A percentile compares a stretch with the other conserved stretches of the same genome.
phyloP scores from a whole-genome alignment of 371 early-diverging fungal species.

The Apophysomyces elegans region DNA sequence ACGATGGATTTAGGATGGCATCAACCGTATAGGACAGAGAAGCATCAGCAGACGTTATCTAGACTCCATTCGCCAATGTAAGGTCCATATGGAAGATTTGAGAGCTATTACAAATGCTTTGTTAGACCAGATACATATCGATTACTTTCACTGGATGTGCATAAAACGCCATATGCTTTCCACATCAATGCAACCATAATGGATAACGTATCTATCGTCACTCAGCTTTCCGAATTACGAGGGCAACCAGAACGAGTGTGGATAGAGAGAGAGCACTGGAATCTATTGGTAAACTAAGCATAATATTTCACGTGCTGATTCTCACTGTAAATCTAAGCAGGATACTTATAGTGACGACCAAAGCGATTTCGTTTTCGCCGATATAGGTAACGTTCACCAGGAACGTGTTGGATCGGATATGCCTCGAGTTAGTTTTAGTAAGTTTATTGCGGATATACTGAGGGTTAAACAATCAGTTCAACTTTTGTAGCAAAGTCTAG shows the following conservation, averaged over 20 bases:
- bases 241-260: neutral
- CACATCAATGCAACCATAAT: slow-evolving; percentile 14
- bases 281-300: neutral
- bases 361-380: slow-evolving; percentile 40
- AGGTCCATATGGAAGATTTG: neutral
- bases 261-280: neutral
- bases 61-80: slow-evolving; percentile 40
- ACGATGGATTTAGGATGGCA: slow-evolving; percentile 27
- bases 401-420: slow-evolving; percentile 37
- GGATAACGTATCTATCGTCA: slow-evolving; percentile 14
- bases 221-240: slow-evolving; percentile 4
- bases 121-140: slow-evolving; percentile 19
- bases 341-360: slow-evolving; percentile 32
- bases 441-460: neutral
- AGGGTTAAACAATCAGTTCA: neutral
- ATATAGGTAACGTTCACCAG: slow-evolving; percentile 38
- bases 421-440: slow-evolving; percentile 21
- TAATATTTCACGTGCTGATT: neutral
- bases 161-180: slow-evolving; percentile 16
- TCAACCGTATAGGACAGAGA: slow-evolving; percentile 30
- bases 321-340: slow-evolving; percentile 18
- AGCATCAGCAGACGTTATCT: slow-evolving; percentile 22
- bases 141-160: slow-evolving; percentile 15
- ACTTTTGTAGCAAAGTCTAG: slow-evolving; percentile 28
- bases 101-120: neutral